A percentile compares a stretch with the other conserved stretches of the same genome.
Conservation (phyloP, 345 rosid genomes). For the Brassica napus region Da-Ae NC_063444.1:30579501-30580000, state of each 20-base stretch:
- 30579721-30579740: background rate
- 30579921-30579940: no score
- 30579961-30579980: no score
- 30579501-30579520: background rate
- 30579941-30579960: no score
- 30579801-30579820: no score
- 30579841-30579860: no score
- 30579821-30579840: no score
- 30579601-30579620: background rate
- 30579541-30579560: background rate
- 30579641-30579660: background rate
- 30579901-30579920: no score
- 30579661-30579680: background rate
- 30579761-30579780: no score
- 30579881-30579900: no score
- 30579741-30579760: background rate
- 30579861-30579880: no score
- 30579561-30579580: background rate
- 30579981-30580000: no score
- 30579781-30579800: no score
- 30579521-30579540: background rate
- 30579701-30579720: background rate
- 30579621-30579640: background rate
- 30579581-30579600: background rate
- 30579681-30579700: background rate